Evolutionary conservation across 306 rosid species (phyloP), one percentile per base, ranked within the genome.

Genomic region (Coriaria nepalensis): DNA sequence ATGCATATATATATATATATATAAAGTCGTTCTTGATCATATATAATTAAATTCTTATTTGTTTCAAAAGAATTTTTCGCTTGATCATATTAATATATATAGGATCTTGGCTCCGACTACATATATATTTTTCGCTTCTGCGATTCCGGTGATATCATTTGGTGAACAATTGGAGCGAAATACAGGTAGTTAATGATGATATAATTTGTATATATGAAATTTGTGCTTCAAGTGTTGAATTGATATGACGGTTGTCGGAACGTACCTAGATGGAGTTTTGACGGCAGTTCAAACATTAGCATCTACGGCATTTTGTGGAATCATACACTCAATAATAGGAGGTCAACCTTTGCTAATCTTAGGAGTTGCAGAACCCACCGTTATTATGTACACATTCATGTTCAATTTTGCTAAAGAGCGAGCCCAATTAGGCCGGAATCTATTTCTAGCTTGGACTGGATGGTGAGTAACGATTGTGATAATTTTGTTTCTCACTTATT

Each of bases 361-460:
- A 43, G 96, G 96, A 50, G 96, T 88, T 62, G 96, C 96, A n/a
- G 96, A 88, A 64, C 96, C 96, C 39, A 88, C 96, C 6, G 96
- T 88, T 46, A 83, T 88, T 55, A 88, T 88, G 96, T 88, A 88
- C 60, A 80, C 88, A 2, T 88, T 88, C 78, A 76, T 88, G 94
- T 88, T 83, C 55, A 76, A 76, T 68, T 88, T 88, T 53, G 96
- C 88, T 6, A 88, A 88, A 63, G 93, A 78, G 66, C 73, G 81
- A 40, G 65, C 86, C 0, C 88, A 78, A 34, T 70, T 88, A 62
- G 96, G 96, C 42, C 68, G 72, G 35, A 45, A 80, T 36, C 64
- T 80, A 44, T 88, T 88, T 68, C 80, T 88, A 36, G 96, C 93
- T 55, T 88, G 96, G 96, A 59, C 68, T 43, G 96, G 78, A 71